Evolutionary conservation across 495 filamentous ascomycete species (phyloP).

Genomic region (Lepraria neglecta): DNA sequence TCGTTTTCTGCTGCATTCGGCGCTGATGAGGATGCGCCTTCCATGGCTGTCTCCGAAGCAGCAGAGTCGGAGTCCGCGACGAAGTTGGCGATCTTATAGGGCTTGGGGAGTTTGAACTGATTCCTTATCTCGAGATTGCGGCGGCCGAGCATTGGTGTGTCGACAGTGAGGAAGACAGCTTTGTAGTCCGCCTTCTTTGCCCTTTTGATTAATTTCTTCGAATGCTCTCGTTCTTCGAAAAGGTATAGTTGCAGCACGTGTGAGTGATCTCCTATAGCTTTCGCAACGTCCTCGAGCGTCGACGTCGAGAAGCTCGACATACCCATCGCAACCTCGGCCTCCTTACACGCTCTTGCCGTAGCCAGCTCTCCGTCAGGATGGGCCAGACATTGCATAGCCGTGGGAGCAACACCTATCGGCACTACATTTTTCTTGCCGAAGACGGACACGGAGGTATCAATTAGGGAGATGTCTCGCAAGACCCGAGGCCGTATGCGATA

Average conservation of each 20-base stretch:
- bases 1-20: conserved; percentile 10
- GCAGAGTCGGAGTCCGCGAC: conserved; percentile 24
- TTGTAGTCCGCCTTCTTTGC: conserved; percentile 37
- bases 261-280: conserved; percentile 37
- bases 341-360: conserved; percentile 39
- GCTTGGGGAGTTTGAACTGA: conserved; percentile 37
- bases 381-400: conserved; percentile 52
- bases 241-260: conserved; percentile 44
- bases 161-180: conserved; percentile 35
- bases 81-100: conserved; percentile 34
- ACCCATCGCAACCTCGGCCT: conserved; percentile 45
- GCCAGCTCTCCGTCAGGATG: conserved; percentile 69
- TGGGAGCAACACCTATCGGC: conserved; percentile 40
- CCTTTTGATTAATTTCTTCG: conserved; percentile 42
- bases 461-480: conserved; percentile 45
- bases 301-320: conserved; percentile 50
- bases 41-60: conserved; percentile 26
- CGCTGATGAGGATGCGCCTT: conserved; percentile 16
- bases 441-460: conserved; percentile 45
- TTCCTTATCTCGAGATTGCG: conserved; percentile 43
- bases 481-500: conserved; percentile 53
- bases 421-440: conserved; percentile 36
- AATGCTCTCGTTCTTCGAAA: conserved; percentile 38
- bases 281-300: conserved; percentile 47
- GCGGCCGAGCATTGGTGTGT: conserved; percentile 34